A percentile compares a stretch with the other conserved stretches of the same genome.
Conservation (phyloP, 495 filamentous ascomycete species). For the Aspergillus avenaceus region DNA sequence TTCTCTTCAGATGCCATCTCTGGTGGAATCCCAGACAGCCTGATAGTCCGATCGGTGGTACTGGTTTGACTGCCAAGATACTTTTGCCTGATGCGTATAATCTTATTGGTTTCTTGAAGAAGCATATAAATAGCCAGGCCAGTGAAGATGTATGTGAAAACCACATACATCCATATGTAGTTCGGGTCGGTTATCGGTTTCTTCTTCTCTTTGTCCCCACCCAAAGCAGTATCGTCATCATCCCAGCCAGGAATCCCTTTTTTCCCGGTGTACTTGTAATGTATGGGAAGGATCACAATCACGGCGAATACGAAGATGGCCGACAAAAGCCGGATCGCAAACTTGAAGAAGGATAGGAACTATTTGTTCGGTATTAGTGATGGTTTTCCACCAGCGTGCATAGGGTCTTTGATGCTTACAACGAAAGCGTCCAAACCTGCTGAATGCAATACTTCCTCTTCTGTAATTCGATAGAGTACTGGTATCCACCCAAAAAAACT, state of each 20-base stretch:
- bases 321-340: constrained; percentile 79
- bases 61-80: constrained; percentile 92
- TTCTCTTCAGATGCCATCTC: constrained; percentile 76
- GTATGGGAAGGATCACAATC: constrained; percentile 78
- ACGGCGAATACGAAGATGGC: constrained; percentile 76
- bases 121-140: constrained; percentile 78
- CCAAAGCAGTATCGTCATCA: constrained; percentile 10
- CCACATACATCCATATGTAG: constrained; percentile 91
- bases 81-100: constrained; percentile 81
- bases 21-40: constrained; percentile 79
- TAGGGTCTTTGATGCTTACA: constrained; percentile 45
- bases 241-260: constrained; percentile 41
- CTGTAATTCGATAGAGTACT: constrained; percentile 79
- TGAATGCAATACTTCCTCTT: constrained; percentile 83
- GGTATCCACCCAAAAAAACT: constrained; percentile 94
- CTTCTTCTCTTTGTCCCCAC: constrained; percentile 23
- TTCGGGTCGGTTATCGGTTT: constrained; percentile 28
- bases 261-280: constrained; percentile 61
- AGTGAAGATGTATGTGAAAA: constrained; percentile 89
- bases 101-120: constrained; percentile 70
- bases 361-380: constrained; percentile 18
- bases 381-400: not conserved
- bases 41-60: constrained; percentile 89
- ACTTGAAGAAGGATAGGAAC: constrained; percentile 93
- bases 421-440: constrained; percentile 95